A percentile compares a stretch with the other conserved stretches of the same genome.
Evolutionary conservation across 2,329 filamentous ascomycete genomes (phyloP).

Genomic region (Alternaria rosae): DNA sequence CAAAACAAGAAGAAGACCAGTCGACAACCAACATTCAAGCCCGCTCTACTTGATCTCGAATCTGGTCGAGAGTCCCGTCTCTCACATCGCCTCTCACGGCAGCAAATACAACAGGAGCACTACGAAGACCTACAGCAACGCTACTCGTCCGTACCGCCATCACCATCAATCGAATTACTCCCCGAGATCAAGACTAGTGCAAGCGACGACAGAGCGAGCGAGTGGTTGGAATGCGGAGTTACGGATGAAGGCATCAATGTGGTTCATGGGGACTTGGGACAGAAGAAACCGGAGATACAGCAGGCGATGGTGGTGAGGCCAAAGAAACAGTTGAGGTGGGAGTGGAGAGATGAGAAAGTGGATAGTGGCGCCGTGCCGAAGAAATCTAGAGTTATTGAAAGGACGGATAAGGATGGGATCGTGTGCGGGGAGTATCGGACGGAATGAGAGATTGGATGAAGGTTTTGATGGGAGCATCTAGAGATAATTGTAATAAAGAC

Average conservation of each 20-base stretch:
- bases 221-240: slow-evolving; percentile 27
- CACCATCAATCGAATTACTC: slow-evolving; percentile 18
- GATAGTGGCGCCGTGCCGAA: not conserved
- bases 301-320: slow-evolving; percentile 1
- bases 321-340: slow-evolving; percentile 11
- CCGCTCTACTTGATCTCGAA: slow-evolving; percentile 6
- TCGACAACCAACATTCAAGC: not conserved
- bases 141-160: slow-evolving; percentile 8
- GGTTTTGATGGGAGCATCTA: not conserved
- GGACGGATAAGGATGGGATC: not conserved
- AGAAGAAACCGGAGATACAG: slow-evolving; percentile 3
- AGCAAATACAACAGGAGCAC: slow-evolving; percentile 12
- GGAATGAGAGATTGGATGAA: not conserved
- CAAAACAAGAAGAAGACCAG: not conserved
- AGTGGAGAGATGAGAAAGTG: slow-evolving; percentile 2
- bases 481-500: not conserved
- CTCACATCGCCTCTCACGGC: slow-evolving; percentile 9
- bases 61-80: slow-evolving; percentile 3
- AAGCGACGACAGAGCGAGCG: slow-evolving; percentile 21
- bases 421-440: not conserved
- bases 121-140: slow-evolving; percentile 12
- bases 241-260: not conserved
- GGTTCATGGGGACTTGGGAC: slow-evolving; percentile 10
- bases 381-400: not conserved
- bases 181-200: slow-evolving; percentile 18